phyloP scores from a whole-genome alignment of 1,139 yeast genomes.

The Hyphopichia fennica region DNA sequence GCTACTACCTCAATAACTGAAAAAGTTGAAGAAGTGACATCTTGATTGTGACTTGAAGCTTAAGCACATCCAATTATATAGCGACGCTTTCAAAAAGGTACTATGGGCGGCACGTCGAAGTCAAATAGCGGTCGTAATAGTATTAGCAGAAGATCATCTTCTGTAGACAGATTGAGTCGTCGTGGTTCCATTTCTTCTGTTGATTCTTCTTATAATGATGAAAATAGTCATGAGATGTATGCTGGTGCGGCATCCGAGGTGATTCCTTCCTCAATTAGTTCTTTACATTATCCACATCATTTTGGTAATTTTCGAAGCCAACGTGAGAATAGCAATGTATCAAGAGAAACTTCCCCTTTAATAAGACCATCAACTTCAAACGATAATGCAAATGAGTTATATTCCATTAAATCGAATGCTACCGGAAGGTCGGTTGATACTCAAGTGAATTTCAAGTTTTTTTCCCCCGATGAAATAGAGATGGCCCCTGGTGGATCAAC shows the following conservation, averaged over 20 bases:
- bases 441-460: constrained; percentile 64
- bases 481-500: constrained; percentile 88
- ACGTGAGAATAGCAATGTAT: constrained; percentile 19
- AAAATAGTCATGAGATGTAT: constrained; percentile 67
- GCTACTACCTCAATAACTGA: too few relatives aligned
- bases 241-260: constrained; percentile 90
- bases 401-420: constrained; percentile 27
- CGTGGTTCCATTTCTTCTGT: constrained; percentile 43
- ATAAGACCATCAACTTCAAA: constrained; percentile 17
- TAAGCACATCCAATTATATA: too few relatives aligned
- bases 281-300: constrained; percentile 76
- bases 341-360: constrained; percentile 42
- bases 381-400: constrained; percentile 21
- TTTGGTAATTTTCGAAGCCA: constrained; percentile 34
- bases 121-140: background rate
- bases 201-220: constrained; percentile 41
- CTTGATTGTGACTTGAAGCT: too few relatives aligned
- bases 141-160: constrained; percentile 22
- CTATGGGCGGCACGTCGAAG: background rate
- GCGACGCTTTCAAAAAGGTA: background rate
- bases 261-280: constrained; percentile 85
- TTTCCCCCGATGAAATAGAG: constrained; percentile 79
- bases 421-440: constrained; percentile 34
- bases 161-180: constrained; percentile 23
- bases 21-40: too few relatives aligned